Evolutionary conservation across 148 eudicot genomes (phyloP), one percentile per base, ranked within the genome.

Genomic region (Chenopodium album): DNA sequence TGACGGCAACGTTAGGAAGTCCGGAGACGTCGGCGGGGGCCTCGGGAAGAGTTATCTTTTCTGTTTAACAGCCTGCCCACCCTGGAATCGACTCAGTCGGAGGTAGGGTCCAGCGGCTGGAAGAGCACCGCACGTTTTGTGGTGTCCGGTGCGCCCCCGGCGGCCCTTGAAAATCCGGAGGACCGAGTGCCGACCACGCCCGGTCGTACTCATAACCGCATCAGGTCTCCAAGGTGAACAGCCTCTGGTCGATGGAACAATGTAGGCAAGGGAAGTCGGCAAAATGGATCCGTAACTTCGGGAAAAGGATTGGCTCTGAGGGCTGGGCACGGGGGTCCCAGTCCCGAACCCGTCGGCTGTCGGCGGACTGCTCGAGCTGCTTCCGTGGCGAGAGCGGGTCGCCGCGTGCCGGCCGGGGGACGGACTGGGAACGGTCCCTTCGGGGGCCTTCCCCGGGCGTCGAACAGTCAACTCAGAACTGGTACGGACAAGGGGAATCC

Each of bases 391-490:
- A 78, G 81, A 68, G 74, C 64, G 84, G 84, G 84, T 82, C 75
- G 76, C 68, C 84, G 75, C 84, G 79, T 82, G 79, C 79, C 79
- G 75, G 76, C 80, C 76, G 80, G 76, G 84, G 84, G 80, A 82
- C 70, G 80, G 80, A 82, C 76, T 59, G 76, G 80, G 79, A 81
- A 75, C 74, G 83, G 72, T 34, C 37, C 37, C 37, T 34, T 34
- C 37, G 37, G 37, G 4, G 37, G 37, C 37, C 37, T 34, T 34
- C 37, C 37, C 32, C 32, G 32, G 2, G 32, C 32, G 32, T 31
- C 32, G 32, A 31, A 31, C 32, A 31, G 32, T 31, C 32, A n/a
- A n/a, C n/a, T n/a, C n/a, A n/a, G n/a, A n/a, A n/a, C n/a, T n/a
- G n/a, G n/a, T n/a, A n/a, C n/a, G n/a, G n/a, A n/a, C n/a, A n/a